phyloP scores from a whole-genome alignment of 148 eudicot species.

The Fagopyrum tataricum region DNA sequence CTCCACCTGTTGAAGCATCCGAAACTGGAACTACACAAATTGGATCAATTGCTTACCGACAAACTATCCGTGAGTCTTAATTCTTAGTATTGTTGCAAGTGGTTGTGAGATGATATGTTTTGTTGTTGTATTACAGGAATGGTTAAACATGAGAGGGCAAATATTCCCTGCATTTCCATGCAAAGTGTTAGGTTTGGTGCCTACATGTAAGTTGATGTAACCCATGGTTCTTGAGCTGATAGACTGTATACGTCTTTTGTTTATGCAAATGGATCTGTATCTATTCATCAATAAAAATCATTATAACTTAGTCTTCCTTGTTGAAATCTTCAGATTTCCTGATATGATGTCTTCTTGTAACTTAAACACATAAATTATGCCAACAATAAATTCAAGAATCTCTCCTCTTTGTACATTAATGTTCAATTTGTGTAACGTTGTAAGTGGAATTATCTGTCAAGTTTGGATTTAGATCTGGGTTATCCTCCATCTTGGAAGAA shows the following conservation, averaged over 20 bases:
- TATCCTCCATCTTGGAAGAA: constrained; percentile 25
- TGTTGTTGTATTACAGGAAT: constrained; percentile 37
- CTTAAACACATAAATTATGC: background rate
- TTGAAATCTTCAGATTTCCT: too few relatives aligned
- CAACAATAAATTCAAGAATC: background rate
- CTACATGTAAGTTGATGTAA: background rate
- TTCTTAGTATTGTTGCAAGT: background rate
- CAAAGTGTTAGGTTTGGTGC: constrained; percentile 69
- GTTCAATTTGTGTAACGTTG: constrained; percentile 19
- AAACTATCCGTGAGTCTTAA: constrained; percentile 45
- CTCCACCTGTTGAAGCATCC: constrained; percentile 86
- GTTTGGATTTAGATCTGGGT: constrained; percentile 12
- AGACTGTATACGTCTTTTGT: background rate
- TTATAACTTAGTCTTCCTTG: background rate
- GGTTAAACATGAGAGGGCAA: constrained; percentile 72
- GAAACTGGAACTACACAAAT: constrained; percentile 70
- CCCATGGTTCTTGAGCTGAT: background rate
- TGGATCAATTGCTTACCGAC: constrained; percentile 64
- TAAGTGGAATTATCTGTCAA: constrained; percentile 9
- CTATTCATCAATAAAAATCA: background rate
- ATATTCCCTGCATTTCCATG: constrained; percentile 56
- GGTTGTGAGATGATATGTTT: background rate
- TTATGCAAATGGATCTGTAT: background rate
- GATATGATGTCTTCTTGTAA: background rate
- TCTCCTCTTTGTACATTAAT: constrained; percentile 12